Evolutionary conservation across 2,329 filamentous ascomycete genomes (phyloP), one percentile per base, ranked within the genome.

Genomic region (Thielaviopsis euricoi): DNA sequence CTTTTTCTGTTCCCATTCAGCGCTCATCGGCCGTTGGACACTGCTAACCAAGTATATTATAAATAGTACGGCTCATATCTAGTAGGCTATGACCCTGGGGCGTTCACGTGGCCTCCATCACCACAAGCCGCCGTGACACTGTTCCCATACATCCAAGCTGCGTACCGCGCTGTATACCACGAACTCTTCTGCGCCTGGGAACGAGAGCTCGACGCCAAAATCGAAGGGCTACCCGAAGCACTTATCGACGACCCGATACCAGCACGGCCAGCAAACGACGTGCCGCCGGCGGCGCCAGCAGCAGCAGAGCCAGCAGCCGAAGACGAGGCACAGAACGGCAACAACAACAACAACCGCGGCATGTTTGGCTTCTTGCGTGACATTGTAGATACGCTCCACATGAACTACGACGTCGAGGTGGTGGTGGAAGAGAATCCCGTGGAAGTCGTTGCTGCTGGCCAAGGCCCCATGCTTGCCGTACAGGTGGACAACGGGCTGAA

Each of bases 101-200:
- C 74, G 53, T 67, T 76, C 21, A 64, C 66, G 15, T 81, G 78
- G 78, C 78, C 79, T 0, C 78, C 77, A 0, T 75, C 77, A 0
- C 74, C 77, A 0, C 70, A 73, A 46, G 74, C 77, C 60, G 74
- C 73, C n/a, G 66, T 80, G 55, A 69, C 73, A 1, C 61, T 75
- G 2, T 73, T 79, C 61, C 79, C 79, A 0, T 73, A 72, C 50
- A 65, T 74, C 3, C 70, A 70, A 37, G 68, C 68, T 49, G 62
- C 73, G 9, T 79, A 81, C 64, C 70, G 71, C 61, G 70, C 69
- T 56, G 48, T 79, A 2, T 76, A 77, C 64, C 71, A 69, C 26
- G 69, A 71, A 54, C 64, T 79, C 23, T 71, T 77, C 26, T 70
- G 71, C 9, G 67, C 68, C 0, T 71, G 77, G 25, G 77, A 81